These are phyloP conservation scores for Oldenlandia corymbosa DNA, from an alignment of 257 asterid species.

Conservation along the genomic window DNA sequence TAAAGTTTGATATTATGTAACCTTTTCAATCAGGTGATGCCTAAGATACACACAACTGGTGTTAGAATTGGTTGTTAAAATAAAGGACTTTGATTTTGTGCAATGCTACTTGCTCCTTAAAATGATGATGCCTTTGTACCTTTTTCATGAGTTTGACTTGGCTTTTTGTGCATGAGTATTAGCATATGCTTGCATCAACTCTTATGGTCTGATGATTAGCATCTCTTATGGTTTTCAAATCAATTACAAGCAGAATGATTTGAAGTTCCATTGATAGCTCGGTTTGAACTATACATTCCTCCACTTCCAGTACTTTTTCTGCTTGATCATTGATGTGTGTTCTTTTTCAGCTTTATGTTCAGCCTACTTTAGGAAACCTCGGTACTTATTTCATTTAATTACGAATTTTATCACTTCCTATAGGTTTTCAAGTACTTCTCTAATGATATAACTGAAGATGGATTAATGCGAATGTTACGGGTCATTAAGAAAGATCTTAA, in stretches of 20 bases:
- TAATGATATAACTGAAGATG: slow-evolving; percentile 66
- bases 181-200: neutral
- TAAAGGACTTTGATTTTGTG: too few relatives aligned
- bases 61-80: too few relatives aligned
- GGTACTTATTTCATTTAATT: neutral
- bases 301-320: neutral
- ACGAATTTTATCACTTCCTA: neutral
- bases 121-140: neutral
- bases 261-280: neutral
- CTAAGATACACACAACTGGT: neutral
- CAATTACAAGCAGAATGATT: neutral
- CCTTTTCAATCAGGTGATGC: neutral
- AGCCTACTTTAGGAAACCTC: neutral
- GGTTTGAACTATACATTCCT: neutral
- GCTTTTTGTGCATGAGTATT: neutral
- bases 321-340: neutral
- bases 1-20: too few relatives aligned
- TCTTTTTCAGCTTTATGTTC: neutral
- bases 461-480: slow-evolving; percentile 72
- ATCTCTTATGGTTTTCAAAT: neutral
- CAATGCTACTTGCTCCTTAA: neutral
- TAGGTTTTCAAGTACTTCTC: slow-evolving; percentile 86
- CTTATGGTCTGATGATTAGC: neutral
- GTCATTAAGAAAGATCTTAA: slow-evolving; percentile 83
- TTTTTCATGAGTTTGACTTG: neutral